These are phyloP conservation scores for Balakata baccata DNA, from an alignment of 345 rosid genomes.

Conservation along the genomic window DNA sequence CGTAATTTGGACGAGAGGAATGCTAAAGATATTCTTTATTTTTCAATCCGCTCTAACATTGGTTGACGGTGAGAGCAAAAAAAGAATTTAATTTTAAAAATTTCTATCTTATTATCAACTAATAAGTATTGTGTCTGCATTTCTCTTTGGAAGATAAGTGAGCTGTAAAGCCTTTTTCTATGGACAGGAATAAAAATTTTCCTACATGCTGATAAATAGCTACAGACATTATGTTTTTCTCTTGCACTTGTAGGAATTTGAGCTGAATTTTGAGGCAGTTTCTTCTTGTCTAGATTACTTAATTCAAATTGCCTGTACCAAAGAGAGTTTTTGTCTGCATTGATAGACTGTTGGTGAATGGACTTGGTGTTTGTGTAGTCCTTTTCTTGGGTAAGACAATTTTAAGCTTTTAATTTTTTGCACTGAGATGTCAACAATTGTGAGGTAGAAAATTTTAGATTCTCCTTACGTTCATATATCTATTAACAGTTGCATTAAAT, in stretches of 20 bases:
- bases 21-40: too few species aligned
- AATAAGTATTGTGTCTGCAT: too few species aligned
- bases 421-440: neutral
- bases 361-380: conserved; percentile 8
- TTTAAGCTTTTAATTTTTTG: neutral
- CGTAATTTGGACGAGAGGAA: too few species aligned
- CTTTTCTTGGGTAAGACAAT: conserved; percentile 3
- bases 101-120: too few species aligned
- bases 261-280: neutral
- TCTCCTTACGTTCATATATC: too few species aligned
- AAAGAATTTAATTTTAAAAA: too few species aligned
- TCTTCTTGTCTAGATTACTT: conserved; percentile 3
- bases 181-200: conserved; percentile 5
- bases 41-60: too few species aligned
- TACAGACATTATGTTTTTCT: conserved; percentile 12
- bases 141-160: conserved; percentile 1
- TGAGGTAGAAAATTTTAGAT: too few species aligned
- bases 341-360: neutral
- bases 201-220: conserved; percentile 14
- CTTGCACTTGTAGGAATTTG: neutral
- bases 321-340: neutral
- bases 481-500: too few species aligned
- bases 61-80: too few species aligned
- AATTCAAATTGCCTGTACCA: neutral
- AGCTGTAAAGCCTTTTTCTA: conserved; percentile 27